phyloP scores from a whole-genome alignment of 2,329 filamentous ascomycete species.

The Phialemoniopsis sp. region DNA sequence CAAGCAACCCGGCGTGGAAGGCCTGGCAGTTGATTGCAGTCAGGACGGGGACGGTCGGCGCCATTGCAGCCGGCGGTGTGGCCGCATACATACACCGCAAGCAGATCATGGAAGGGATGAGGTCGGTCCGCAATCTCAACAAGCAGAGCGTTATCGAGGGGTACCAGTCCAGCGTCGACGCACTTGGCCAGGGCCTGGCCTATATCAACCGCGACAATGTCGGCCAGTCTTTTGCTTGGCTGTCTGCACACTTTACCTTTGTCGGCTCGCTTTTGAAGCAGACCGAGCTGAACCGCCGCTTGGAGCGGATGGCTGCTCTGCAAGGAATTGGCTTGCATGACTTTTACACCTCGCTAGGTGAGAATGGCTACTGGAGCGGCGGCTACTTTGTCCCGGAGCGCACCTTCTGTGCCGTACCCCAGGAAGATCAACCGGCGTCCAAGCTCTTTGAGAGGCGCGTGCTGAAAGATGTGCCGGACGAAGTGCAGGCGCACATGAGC shows the following conservation, averaged over 20 bases:
- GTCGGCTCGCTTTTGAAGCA: constrained; percentile 74
- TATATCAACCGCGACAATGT: constrained; percentile 56
- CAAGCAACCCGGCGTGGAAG: constrained; percentile 37
- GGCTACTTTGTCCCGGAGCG: constrained; percentile 61
- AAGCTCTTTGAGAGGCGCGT: constrained; percentile 47
- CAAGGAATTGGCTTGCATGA: constrained; percentile 67
- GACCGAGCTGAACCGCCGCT: constrained; percentile 64
- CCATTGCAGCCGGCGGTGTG: constrained; percentile 76
- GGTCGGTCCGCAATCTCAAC: constrained; percentile 41
- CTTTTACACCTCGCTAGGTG: constrained; percentile 72
- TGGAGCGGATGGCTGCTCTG: constrained; percentile 58
- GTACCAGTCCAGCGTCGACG: constrained; percentile 43
- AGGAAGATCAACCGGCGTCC: constrained; percentile 36
- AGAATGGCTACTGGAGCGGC: constrained; percentile 61
- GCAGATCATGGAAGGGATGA: constrained; percentile 51
- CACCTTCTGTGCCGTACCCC: constrained; percentile 74
- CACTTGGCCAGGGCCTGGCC: constrained; percentile 47
- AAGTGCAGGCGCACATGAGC: constrained; percentile 67
- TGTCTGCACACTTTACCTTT: constrained; percentile 80
- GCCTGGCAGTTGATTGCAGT: constrained; percentile 65
- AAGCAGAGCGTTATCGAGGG: constrained; percentile 41
- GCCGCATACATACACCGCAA: constrained; percentile 77
- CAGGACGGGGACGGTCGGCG: constrained; percentile 75
- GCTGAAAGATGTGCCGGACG: constrained; percentile 63
- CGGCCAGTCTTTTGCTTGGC: constrained; percentile 70